Conservation (phyloP, 2,329 filamentous ascomycete species). For the Xylariaceae sp. region DNA sequence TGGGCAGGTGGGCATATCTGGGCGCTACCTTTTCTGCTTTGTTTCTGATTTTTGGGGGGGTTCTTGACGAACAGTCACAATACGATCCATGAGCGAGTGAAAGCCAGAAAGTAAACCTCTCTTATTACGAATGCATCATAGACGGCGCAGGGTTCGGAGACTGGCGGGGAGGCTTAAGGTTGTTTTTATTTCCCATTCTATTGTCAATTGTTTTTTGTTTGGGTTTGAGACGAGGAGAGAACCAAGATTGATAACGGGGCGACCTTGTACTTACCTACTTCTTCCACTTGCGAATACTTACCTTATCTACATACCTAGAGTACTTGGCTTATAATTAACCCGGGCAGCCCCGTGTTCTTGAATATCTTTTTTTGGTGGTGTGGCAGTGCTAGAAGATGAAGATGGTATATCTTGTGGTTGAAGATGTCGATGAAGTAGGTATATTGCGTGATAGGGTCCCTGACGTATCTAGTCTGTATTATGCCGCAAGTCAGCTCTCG, state of each 20-base stretch:
- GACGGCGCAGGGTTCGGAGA: conserved; percentile 11
- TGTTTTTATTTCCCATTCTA: too few relatives aligned
- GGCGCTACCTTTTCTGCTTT: conserved; percentile 13
- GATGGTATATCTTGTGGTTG: neutral
- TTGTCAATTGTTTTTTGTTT: neutral
- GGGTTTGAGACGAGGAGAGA: conserved; percentile 1
- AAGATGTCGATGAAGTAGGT: too few relatives aligned
- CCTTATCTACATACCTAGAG: neutral
- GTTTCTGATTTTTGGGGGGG: neutral
- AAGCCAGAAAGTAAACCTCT: conserved; percentile 7
- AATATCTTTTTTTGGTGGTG: conserved; percentile 6
- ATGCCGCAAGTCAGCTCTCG: too few relatives aligned
- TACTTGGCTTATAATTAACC: neutral
- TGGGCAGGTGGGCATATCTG: conserved; percentile 8
- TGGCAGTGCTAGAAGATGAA: neutral
- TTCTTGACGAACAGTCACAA: neutral
- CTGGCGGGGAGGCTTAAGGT: too few relatives aligned
- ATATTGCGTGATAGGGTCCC: too few relatives aligned
- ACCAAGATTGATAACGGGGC: conserved; percentile 17
- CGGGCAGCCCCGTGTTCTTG: neutral
- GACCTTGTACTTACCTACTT: conserved; percentile 13
- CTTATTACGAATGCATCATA: conserved; percentile 15
- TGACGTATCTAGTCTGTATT: too few relatives aligned
- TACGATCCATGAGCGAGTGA: conserved; percentile 15
- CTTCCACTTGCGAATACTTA: neutral